Evolutionary conservation across 1,284 basidiomycete genomes (phyloP), one percentile per base, ranked within the genome.

Genomic region (Macrocystidia cucumis): DNA sequence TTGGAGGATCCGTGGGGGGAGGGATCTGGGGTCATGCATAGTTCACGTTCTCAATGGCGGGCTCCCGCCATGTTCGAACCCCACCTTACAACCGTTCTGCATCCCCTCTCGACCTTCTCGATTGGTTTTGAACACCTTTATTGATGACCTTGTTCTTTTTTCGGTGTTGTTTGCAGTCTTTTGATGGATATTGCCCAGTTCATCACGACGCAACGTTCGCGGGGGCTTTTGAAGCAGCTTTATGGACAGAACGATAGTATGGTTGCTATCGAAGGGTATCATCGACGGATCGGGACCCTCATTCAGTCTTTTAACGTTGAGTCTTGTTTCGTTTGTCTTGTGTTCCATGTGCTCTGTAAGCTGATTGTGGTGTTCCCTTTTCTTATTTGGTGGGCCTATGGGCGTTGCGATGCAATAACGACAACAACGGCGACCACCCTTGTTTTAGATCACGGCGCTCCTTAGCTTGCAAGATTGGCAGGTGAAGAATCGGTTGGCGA

Each of bases 231-330:
- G 30, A 43, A 34, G 39, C 32, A 21, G 20, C 34, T 43, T 19
- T 40, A 41, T 19, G 11, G n/a, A 3, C 31, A 35, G 14, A 34
- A 36, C 7, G 34, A 41, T 16, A 29, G 32, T 11, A 13, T 41
- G 3, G 17, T 16, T 7, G 30, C 36, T 20, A 41, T 45, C 9
- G 40, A 44, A 9, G 20, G 24, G 6, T 45, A 34, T 34, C 37
- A 45, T 20, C 33, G 29, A 11, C 35, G 44, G 12, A 35, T 44
- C 12, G 31, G 25, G 2, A 27, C 22, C n/a, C 35, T 27, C 17
- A 28, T 41, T 13, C 33, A 41, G 13, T 33, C 42, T 13, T 44
- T 45, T 19, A 32, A 45, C n/a, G 44, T 44, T n/a, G n/a, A 18
- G 6, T 33, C 35, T 18, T 8, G 34, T 11, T n/a, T 12, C 3